Base-by-base conservation (phyloP, 257 asterid genomes). In the Sherardia arvensis region DNA sequence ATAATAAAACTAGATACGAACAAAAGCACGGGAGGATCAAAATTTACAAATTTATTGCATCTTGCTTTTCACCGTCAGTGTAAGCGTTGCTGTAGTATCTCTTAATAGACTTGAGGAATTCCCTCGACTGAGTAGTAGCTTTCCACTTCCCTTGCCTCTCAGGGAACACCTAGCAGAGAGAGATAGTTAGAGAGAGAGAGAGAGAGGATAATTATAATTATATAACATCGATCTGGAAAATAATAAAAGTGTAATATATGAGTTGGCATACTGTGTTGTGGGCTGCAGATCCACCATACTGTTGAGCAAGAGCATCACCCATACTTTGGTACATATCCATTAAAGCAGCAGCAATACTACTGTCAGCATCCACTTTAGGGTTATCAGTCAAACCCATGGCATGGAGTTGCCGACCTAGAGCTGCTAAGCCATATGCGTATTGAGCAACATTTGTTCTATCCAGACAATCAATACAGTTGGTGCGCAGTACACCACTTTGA, bases 111-210 rank as follows among this genome's bases (percentile, higher is more conserved):
- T 93, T 93, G 72, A 93, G 71, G 76, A 93, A 87, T 74, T 93
- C 99, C 82, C 97, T 85, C 22, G 99, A 93, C 70, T 93, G 97
- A 51, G 97, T 93, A 58, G 99, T 90, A 49, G 99, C 99, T 81
- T 84, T 93, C 97, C 97, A 93, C 78, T 93, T 93, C 22, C 99
- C 99, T 76, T 93, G 99, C 84, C 99, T 87, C 80, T 93, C 99
- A 5, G 95, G 83, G 77, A 93, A 93, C 54, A 93, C 97, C 99
- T 93, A 72, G 40, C 15, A 70, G 4, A 22, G 32, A 6, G 21
- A 61, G 53, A 8, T 0, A 47, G 28, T 23, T 15, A 38, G 8
- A 9, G 8, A 38, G 45, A 27, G 29, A 2, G n/a, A 61, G 49
- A 17, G 1, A 45, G 29, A 40, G 23, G 10, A 5, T 1, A 27